A percentile compares a stretch with the other conserved stretches of the same genome.
These are phyloP conservation scores for Phytomonas sp. DNA, from an alignment of 208 protist species.

Conservation along the genomic window DNA sequence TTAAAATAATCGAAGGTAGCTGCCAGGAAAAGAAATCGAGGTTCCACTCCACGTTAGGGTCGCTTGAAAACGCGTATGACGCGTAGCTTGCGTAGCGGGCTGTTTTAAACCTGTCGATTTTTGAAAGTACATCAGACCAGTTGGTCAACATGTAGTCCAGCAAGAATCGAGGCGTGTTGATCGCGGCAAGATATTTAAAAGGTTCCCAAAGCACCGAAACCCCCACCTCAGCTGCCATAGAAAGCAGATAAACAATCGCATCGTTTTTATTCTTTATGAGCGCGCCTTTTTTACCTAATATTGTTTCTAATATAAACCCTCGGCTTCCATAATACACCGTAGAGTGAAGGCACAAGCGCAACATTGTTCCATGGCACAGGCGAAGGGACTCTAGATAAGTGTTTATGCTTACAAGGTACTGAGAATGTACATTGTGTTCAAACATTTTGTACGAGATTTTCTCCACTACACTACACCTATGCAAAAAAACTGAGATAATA, in stretches of 20 bases:
- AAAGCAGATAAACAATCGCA: slow-evolving; percentile 40
- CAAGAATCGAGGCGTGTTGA: slow-evolving; percentile 69
- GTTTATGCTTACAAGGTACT: slow-evolving; percentile 42
- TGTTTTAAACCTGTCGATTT: slow-evolving; percentile 57
- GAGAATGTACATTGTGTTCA: slow-evolving; percentile 1
- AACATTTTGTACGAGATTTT: slow-evolving; percentile 10
- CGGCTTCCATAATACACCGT: slow-evolving; percentile 48
- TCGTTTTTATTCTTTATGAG: slow-evolving; percentile 19
- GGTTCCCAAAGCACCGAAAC: slow-evolving; percentile 56
- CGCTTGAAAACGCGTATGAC: slow-evolving; percentile 54
- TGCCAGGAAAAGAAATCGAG: slow-evolving; percentile 81
- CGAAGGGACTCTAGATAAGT: slow-evolving; percentile 43
- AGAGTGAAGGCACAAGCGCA: slow-evolving; percentile 56
- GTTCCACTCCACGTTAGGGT: slow-evolving; percentile 47
- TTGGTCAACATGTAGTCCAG: slow-evolving; percentile 68
- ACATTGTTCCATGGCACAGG: slow-evolving; percentile 45
- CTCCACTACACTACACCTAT: background rate
- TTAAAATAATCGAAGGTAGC: slow-evolving; percentile 55
- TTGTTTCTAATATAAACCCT: slow-evolving; percentile 33
- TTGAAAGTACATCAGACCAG: slow-evolving; percentile 51
- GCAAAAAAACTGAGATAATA: background rate
- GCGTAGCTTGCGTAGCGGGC: slow-evolving; percentile 54
- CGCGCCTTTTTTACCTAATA: slow-evolving; percentile 28
- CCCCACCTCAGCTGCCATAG: slow-evolving; percentile 43
- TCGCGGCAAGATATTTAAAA: slow-evolving; percentile 59